Evolutionary conservation across 495 filamentous ascomycete species (phyloP).

Genomic region (Penicillium riverlandense): DNA sequence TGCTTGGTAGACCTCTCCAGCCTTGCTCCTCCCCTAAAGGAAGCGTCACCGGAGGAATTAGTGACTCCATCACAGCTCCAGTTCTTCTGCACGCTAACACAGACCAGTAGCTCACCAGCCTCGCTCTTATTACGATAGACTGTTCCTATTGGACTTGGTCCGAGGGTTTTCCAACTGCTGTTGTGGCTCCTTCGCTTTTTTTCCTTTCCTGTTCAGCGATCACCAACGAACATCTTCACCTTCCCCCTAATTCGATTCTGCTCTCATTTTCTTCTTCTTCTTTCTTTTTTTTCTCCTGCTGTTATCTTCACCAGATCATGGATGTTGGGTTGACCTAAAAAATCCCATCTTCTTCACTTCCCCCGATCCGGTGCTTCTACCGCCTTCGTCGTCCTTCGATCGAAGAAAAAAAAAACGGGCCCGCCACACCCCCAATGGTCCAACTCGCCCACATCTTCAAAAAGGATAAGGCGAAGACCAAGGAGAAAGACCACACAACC

Average conservation of each 20-base stretch:
- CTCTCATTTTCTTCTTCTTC: too few relatives aligned
- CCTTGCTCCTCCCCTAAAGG: background rate
- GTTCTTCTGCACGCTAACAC: constrained; percentile 27
- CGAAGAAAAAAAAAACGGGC: constrained; percentile 19
- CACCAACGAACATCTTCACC: background rate
- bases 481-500: constrained; percentile 12
- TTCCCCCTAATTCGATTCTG: too few relatives aligned
- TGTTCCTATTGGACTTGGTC: too few relatives aligned
- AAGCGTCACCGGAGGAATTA: constrained; percentile 2
- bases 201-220: background rate
- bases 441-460: constrained; percentile 33
- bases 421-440: constrained; percentile 19
- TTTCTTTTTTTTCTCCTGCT: too few relatives aligned
- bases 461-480: constrained; percentile 31
- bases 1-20: constrained; percentile 11
- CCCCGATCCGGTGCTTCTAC: constrained; percentile 24
- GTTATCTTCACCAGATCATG: too few relatives aligned
- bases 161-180: background rate
- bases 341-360: background rate
- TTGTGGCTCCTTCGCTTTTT: background rate
- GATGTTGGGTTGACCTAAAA: too few relatives aligned
- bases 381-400: constrained; percentile 44
- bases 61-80: constrained; percentile 17
- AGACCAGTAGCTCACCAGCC: constrained; percentile 29
- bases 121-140: constrained; percentile 17